Percentiles rank a stretch among this genome's conserved stretches.
phyloP scores from a whole-genome alignment of 2,329 filamentous ascomycete genomes.

The Dothidotthia symphoricarpi region DNA sequence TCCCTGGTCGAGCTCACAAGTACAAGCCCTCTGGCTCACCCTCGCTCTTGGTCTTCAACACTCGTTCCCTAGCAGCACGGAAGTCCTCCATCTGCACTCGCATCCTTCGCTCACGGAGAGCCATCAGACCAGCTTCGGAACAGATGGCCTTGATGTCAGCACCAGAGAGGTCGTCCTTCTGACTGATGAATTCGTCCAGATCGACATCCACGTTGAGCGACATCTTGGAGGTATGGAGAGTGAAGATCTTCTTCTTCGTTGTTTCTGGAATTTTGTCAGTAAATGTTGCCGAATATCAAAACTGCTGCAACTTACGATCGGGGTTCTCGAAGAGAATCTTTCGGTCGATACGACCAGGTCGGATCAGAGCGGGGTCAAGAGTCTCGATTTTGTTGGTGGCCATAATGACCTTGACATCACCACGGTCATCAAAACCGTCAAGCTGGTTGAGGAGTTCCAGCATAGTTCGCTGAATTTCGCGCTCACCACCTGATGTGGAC shows the following conservation, averaged over 20 bases:
- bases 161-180: constrained; percentile 96
- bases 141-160: constrained; percentile 99
- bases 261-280: constrained; percentile 71
- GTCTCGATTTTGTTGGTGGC: constrained; percentile 99
- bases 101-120: constrained; percentile 92
- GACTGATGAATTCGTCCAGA: constrained; percentile 94
- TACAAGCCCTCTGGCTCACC: constrained; percentile 98
- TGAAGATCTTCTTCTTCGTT: constrained; percentile 97
- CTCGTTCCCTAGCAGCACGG: constrained; percentile 83
- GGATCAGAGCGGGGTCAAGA: constrained; percentile 90
- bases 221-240: constrained; percentile 98
- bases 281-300: not conserved
- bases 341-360: constrained; percentile 94
- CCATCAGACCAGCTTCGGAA: constrained; percentile 93
- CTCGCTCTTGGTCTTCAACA: constrained; percentile 97
- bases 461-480: constrained; percentile 98
- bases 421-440: constrained; percentile 96
- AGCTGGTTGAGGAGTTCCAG: constrained; percentile 96
- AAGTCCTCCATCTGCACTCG: constrained; percentile 99
- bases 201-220: constrained; percentile 95
- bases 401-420: constrained; percentile 99
- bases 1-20: constrained; percentile 61
- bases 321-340: constrained; percentile 84
- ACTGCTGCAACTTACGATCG: constrained; percentile 54
- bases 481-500: constrained; percentile 92